Percentiles rank a stretch among this genome's conserved stretches.
Evolutionary conservation across 495 filamentous ascomycete species (phyloP).

Genomic region (Cercophora newfieldiana): DNA sequence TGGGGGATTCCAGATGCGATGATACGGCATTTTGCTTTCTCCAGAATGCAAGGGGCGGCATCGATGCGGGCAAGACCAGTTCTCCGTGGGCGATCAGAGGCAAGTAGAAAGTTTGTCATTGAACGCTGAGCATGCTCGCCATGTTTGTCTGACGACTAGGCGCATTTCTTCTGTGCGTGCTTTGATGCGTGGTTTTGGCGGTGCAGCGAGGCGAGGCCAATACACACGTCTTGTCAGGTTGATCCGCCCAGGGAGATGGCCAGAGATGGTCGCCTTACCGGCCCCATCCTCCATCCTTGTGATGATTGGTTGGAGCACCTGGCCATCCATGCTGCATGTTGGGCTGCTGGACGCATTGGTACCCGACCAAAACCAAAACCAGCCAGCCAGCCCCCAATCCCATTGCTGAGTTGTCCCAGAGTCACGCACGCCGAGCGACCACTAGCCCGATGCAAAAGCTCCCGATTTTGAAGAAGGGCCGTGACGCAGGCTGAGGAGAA

Average conservation of each 20-base stretch:
- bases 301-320: conserved; percentile 30
- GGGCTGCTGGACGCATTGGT: conserved; percentile 40
- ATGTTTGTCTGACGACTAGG: conserved; percentile 8
- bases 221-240: background rate
- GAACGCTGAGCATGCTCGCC: background rate
- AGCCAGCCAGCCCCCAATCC: conserved; percentile 20
- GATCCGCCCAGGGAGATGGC: background rate
- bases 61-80: background rate
- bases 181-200: conserved; percentile 1
- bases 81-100: background rate
- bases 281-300: background rate
- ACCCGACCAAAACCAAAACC: conserved; percentile 31
- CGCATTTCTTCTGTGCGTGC: background rate
- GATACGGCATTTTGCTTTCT: background rate
- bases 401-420: conserved; percentile 15
- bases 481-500: background rate
- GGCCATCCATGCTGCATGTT: conserved; percentile 22
- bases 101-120: background rate
- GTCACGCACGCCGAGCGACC: conserved; percentile 10
- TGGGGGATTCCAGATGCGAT: background rate
- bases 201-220: background rate
- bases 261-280: conserved; percentile 3
- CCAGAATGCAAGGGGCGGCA: conserved; percentile 6
- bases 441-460: conserved; percentile 22
- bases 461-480: conserved; percentile 1